Percentiles rank a stretch among this genome's conserved stretches.
These are phyloP conservation scores for Aristolochia fimbriata DNA, from an alignment of 164 flowering plant species.

Conservation along the genomic window DNA sequence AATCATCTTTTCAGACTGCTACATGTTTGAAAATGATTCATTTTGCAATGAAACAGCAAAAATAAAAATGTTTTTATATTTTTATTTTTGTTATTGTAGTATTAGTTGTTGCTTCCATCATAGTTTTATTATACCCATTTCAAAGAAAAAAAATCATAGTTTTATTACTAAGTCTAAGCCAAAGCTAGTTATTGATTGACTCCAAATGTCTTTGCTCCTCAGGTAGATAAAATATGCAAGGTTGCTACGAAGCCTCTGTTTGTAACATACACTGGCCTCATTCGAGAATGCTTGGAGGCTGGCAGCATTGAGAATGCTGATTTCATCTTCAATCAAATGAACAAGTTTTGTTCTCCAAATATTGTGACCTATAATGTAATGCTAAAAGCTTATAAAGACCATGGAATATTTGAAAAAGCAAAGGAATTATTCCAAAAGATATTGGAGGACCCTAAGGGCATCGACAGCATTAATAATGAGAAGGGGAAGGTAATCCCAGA, in stretches of 20 bases:
- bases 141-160: too few relatives aligned
- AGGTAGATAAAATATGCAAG: slow-evolving; percentile 84
- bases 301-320: slow-evolving; percentile 48
- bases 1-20: too few relatives aligned
- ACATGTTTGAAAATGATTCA: too few relatives aligned
- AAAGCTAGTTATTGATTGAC: too few relatives aligned
- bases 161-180: too few relatives aligned
- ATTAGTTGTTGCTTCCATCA: too few relatives aligned
- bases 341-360: slow-evolving; percentile 69
- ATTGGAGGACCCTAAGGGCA: slow-evolving; percentile 25
- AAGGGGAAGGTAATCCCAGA: slow-evolving; percentile 46
- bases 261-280: slow-evolving; percentile 85
- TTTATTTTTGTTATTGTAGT: too few relatives aligned
- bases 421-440: slow-evolving; percentile 47
- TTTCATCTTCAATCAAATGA: slow-evolving; percentile 59
- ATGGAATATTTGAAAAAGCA: slow-evolving; percentile 64
- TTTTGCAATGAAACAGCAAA: too few relatives aligned
- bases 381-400: slow-evolving; percentile 64
- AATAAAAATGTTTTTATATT: too few relatives aligned
- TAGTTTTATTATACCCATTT: too few relatives aligned
- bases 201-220: slow-evolving; percentile 8
- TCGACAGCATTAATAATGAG: slow-evolving; percentile 26
- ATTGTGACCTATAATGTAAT: slow-evolving; percentile 76
- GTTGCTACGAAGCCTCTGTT: slow-evolving; percentile 92
- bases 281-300: slow-evolving; percentile 72